Percentiles rank a stretch among this genome's conserved stretches.
These are phyloP conservation scores for Trichaptum fuscoviolaceum DNA, from an alignment of 768 basidiomycete genomes.

Conservation along the genomic window DNA sequence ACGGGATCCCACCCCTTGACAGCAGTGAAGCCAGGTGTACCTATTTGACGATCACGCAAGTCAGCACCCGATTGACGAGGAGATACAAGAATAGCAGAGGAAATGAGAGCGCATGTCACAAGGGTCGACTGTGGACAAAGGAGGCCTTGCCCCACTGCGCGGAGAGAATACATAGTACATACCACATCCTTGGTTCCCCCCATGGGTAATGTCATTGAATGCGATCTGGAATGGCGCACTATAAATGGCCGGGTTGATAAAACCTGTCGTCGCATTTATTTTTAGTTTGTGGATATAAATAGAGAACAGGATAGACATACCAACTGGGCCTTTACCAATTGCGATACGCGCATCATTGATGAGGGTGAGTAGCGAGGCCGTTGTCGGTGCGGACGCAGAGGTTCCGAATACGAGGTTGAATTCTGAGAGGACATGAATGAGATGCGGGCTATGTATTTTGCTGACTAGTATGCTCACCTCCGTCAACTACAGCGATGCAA, in stretches of 20 bases:
- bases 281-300: background rate
- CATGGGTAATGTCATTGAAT: constrained; percentile 23
- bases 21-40: constrained; percentile 4
- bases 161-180: constrained; percentile 19
- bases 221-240: constrained; percentile 13
- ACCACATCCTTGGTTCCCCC: constrained; percentile 20
- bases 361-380: constrained; percentile 28
- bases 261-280: constrained; percentile 11
- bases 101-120: background rate
- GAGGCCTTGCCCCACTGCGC: background rate
- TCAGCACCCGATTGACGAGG: background rate
- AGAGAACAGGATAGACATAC: constrained; percentile 4
- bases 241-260: constrained; percentile 55
- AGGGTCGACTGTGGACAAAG: too few relatives aligned
- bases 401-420: constrained; percentile 30
- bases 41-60: background rate
- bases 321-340: constrained; percentile 29
- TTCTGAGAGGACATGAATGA: constrained; percentile 19
- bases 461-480: background rate
- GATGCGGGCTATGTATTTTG: background rate
- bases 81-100: background rate
- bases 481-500: background rate
- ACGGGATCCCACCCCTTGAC: constrained; percentile 1
- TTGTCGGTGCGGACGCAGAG: constrained; percentile 31
- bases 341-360: constrained; percentile 34